Evolutionary conservation across 2,329 filamentous ascomycete genomes (phyloP).

Genomic region (Colletotrichum acutatum): DNA sequence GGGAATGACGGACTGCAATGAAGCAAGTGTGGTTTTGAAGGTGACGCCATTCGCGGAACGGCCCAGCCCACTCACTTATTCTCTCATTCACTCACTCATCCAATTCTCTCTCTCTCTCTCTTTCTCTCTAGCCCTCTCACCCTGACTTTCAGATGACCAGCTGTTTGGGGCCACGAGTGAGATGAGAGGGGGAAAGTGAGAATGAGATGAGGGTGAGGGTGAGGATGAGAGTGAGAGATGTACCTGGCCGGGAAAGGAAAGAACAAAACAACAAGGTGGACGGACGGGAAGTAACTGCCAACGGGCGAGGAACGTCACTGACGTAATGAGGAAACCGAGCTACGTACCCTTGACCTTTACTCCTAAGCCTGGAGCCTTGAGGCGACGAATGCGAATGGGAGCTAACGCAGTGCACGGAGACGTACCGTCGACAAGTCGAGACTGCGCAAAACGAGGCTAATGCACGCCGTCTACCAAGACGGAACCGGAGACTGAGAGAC

Average conservation of each 20-base stretch:
- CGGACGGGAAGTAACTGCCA: background rate
- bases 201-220: background rate
- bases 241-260: background rate
- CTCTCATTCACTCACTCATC: background rate
- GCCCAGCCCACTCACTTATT: background rate
- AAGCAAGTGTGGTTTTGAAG: background rate
- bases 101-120: background rate
- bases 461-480: constrained; percentile 26
- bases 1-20: too few relatives aligned
- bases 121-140: background rate
- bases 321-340: constrained; percentile 12
- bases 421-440: background rate
- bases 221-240: background rate
- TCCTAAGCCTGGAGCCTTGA: background rate
- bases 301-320: constrained; percentile 12
- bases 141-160: background rate
- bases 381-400: constrained; percentile 24
- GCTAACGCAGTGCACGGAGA: constrained; percentile 5
- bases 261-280: background rate
- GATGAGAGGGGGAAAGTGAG: background rate
- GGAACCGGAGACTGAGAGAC: constrained; percentile 21
- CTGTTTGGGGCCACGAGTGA: background rate
- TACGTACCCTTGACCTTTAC: constrained; percentile 1
- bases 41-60: constrained; percentile 13
- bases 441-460: constrained; percentile 3